phyloP scores from a whole-genome alignment of 1,284 basidiomycete species.

The Phenoliferia sp. region DNA sequence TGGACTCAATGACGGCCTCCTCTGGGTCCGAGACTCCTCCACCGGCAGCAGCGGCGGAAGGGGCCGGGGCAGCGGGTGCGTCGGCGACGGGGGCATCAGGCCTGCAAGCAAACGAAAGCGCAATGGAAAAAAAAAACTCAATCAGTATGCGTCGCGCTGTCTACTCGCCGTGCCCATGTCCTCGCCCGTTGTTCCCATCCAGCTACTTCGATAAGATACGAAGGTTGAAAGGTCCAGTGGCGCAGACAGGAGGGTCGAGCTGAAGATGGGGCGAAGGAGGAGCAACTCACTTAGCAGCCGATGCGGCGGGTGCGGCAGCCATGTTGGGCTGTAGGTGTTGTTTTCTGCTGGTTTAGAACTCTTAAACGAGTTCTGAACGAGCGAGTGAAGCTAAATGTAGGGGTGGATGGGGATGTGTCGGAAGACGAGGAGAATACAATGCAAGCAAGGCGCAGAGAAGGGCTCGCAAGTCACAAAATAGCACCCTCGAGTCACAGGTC shows the following conservation, averaged over 20 bases:
- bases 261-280: background rate
- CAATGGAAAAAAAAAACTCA: background rate
- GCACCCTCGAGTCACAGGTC: no score
- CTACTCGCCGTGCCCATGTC: background rate
- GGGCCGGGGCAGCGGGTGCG: constrained; percentile 27
- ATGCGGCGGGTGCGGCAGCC: constrained; percentile 23
- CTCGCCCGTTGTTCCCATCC: background rate
- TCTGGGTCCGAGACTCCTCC: constrained; percentile 28
- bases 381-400: background rate
- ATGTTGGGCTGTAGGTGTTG: constrained; percentile 17
- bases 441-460: no score
- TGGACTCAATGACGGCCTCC: constrained; percentile 34
- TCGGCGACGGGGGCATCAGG: constrained; percentile 13
- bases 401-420: background rate
- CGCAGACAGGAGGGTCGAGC: background rate
- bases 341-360: no score
- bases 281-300: constrained; percentile 26
- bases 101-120: constrained; percentile 7
- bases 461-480: no score
- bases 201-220: background rate
- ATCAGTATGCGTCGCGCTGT: background rate
- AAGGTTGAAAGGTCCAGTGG: background rate
- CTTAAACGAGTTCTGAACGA: background rate
- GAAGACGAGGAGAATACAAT: background rate
- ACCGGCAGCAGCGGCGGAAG: constrained; percentile 27